Percentiles rank a stretch among this genome's conserved stretches.
Evolutionary conservation across 1,284 basidiomycete genomes (phyloP).

Genomic region (Coniophora puteana): DNA sequence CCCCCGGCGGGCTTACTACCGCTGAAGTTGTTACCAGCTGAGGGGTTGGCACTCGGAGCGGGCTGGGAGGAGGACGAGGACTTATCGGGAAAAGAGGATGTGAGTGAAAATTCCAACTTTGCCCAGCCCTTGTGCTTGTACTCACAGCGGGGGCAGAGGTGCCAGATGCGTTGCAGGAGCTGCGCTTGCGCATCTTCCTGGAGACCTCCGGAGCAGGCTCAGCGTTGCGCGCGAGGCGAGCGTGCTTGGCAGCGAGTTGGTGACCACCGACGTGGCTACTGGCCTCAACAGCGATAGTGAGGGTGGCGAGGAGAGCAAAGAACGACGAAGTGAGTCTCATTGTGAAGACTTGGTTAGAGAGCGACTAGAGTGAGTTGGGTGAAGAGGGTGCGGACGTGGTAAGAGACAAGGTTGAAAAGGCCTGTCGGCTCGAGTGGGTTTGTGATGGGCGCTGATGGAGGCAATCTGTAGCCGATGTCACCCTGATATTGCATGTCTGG

Average conservation of each 20-base stretch:
- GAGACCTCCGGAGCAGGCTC: background rate
- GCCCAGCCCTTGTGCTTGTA: background rate
- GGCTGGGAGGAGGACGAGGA: background rate
- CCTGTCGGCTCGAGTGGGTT: too few relatives aligned
- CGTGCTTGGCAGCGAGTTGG: constrained; percentile 6
- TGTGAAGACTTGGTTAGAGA: constrained; percentile 2
- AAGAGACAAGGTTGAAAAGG: too few relatives aligned
- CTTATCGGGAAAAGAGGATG: background rate
- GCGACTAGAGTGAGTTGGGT: background rate
- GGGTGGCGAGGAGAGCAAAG: constrained; percentile 13
- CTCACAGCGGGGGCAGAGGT: background rate
- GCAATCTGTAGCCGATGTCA: too few relatives aligned
- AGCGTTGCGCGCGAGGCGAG: constrained; percentile 3
- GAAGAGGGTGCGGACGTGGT: constrained; percentile 12
- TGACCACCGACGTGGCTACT: constrained; percentile 3
- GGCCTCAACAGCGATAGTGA: constrained; percentile 6
- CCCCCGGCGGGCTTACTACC: background rate
- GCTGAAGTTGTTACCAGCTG: background rate
- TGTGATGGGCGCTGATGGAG: too few relatives aligned
- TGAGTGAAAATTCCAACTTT: background rate
- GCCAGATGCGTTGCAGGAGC: constrained; percentile 4
- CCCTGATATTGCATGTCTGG: too few relatives aligned
- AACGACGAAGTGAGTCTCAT: constrained; percentile 30
- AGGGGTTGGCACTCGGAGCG: background rate
- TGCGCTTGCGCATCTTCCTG: background rate